Evolutionary conservation across 352 stramenopile genomes (phyloP), one percentile per base, ranked within the genome.

Genomic region (Globisporangium barbulae): DNA sequence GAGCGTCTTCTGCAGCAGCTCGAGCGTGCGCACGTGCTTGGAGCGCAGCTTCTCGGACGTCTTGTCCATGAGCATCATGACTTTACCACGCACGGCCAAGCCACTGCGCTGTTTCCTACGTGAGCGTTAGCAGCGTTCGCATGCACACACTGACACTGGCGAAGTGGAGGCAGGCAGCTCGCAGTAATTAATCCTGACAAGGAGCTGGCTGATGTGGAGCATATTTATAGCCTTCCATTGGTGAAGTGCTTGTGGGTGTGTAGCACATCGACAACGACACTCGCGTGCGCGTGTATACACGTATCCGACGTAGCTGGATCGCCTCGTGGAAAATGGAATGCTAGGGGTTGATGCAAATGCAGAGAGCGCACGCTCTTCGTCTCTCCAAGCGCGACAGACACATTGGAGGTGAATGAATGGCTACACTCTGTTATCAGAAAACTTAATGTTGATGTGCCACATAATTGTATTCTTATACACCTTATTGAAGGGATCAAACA

Each of bases 1-100:
- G 2, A 92, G 65, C 28, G 83, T 92, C 68, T 90, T 89, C 61
- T 92, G 83, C 21, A 92, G 75, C 35, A 92, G 65, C 67, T 92
- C 83, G 1, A 92, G 78, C 31, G 83, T 92, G 17, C 83, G 81
- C 22, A 92, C 83, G 63, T 92, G 83, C 73, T 92, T 92, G 63
- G 83, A 90, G 35, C 83, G 79, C 47, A 92, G 69, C 59, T 82
- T 75, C 69, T 92, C 83, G 28, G 81, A 77, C 3, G 81, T 83
- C 33, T 76, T 85, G 59, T 89, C 80, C 53, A 88, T 68, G 50
- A 78, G 61, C 78, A 89, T 78, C 70, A 78, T 80, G 8, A 8
- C 22, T n/a, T 48, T 9, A 42, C 15, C 9, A 12, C 33, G 6
- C 33, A 39, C 33, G 15, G 15, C n/a, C 39, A 45, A 9, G 10